Evolutionary conservation across 306 rosid genomes (phyloP).

Genomic region (Fragaria nilgerrensis): DNA sequence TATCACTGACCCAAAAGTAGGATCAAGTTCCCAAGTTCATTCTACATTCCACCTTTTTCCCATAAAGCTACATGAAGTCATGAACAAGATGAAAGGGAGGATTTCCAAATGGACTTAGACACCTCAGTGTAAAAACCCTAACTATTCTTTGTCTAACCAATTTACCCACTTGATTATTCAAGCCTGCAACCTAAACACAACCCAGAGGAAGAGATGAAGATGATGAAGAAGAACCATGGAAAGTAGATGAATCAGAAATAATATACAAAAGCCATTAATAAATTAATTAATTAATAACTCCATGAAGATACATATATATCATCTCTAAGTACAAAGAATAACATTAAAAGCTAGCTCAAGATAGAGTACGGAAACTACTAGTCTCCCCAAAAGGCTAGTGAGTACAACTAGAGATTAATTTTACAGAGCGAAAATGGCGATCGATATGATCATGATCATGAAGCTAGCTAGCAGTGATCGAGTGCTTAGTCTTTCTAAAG

Average conservation of each 20-base stretch:
- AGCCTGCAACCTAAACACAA: background rate
- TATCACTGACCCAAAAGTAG: constrained; percentile 11
- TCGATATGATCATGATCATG: background rate
- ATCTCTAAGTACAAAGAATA: constrained; percentile 35
- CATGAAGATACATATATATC: constrained; percentile 15
- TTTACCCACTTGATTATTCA: background rate
- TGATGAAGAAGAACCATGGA: background rate
- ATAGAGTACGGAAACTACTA: constrained; percentile 11
- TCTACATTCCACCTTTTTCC: constrained; percentile 26
- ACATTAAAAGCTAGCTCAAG: constrained; percentile 11
- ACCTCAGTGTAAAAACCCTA: constrained; percentile 28
- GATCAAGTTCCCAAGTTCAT: constrained; percentile 39
- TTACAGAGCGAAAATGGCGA: constrained; percentile 17
- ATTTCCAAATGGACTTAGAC: background rate
- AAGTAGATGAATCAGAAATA: background rate
- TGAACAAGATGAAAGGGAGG: constrained; percentile 5
- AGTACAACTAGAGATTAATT: background rate
- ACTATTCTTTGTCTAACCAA: background rate
- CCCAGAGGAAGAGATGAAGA: background rate
- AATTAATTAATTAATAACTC: constrained; percentile 14
- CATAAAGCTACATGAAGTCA: constrained; percentile 26
- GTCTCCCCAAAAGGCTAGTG: constrained; percentile 10
- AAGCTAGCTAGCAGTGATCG: background rate
- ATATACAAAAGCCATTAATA: background rate
- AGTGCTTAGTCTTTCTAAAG: background rate